A percentile compares a stretch with the other conserved stretches of the same genome.
Conservation (phyloP, 345 rosid species). For the Eutrema yunnanense region DNA sequence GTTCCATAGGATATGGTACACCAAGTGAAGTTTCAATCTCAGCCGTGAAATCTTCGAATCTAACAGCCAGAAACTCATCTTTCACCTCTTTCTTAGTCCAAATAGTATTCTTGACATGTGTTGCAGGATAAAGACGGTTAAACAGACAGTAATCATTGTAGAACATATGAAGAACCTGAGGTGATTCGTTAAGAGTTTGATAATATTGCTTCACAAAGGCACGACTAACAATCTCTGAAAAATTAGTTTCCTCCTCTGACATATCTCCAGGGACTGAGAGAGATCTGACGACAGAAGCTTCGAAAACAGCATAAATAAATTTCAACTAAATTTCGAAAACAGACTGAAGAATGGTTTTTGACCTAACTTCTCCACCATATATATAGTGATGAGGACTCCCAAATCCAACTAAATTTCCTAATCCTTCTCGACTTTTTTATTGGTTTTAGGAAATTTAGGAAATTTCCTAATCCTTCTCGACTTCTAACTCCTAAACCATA, state of each 20-base stretch:
- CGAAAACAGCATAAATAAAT: background rate
- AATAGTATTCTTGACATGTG: background rate
- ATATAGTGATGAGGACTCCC: background rate
- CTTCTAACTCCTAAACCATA: background rate
- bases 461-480: background rate
- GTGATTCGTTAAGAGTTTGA: constrained; percentile 5
- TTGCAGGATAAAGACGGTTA: constrained; percentile 11
- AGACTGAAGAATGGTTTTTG: background rate
- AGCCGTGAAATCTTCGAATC: constrained; percentile 5
- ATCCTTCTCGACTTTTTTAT: background rate
- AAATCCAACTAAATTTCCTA: background rate
- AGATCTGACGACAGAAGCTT: background rate
- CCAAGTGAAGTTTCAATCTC: constrained; percentile 12
- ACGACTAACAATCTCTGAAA: background rate
- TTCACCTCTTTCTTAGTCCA: constrained; percentile 6
- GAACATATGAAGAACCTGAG: constrained; percentile 13
- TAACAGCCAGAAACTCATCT: constrained; percentile 15
- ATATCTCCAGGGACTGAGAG: background rate
- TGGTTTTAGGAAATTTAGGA: background rate
- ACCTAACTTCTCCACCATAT: background rate
- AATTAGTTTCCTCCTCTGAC: background rate
- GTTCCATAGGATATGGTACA: constrained; percentile 1
- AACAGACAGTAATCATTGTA: constrained; percentile 2
- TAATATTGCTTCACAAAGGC: constrained; percentile 12
- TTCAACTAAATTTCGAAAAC: background rate